phyloP scores from a whole-genome alignment of 805 yeast species.

The Metschnikowia drakensbergensis region DNA sequence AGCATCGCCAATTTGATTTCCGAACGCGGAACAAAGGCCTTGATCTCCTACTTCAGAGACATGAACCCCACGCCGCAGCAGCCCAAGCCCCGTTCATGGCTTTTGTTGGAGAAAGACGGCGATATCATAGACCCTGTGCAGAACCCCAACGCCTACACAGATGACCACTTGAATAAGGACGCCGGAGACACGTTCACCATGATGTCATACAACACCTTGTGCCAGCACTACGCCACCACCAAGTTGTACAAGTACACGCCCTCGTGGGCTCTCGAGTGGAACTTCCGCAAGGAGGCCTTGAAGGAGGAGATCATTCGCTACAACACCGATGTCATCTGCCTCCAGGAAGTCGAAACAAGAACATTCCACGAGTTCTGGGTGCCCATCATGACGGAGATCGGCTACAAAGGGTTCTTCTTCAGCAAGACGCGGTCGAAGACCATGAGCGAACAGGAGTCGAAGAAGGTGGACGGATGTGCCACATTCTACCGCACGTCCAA shows the following conservation, averaged over 20 bases:
- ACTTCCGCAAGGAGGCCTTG: slow-evolving; percentile 74
- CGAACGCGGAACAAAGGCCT: slow-evolving; percentile 78
- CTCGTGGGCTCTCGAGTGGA: slow-evolving; percentile 96
- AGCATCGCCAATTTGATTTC: slow-evolving; percentile 64
- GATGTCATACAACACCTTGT: slow-evolving; percentile 84
- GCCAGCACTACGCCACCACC: slow-evolving; percentile 93
- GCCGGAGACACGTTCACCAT: slow-evolving; percentile 55
- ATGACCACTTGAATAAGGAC: slow-evolving; percentile 25
- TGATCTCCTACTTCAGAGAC: slow-evolving; percentile 79
- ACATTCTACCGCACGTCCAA: slow-evolving; percentile 70
- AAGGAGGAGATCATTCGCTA: slow-evolving; percentile 65
- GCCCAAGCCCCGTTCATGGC: slow-evolving; percentile 80
- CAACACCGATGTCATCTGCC: slow-evolving; percentile 75
- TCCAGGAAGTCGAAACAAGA: slow-evolving; percentile 92
- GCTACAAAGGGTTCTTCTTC: slow-evolving; percentile 79
- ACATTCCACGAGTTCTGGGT: slow-evolving; percentile 85
- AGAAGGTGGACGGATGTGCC: slow-evolving; percentile 98
- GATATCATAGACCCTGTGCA: slow-evolving; percentile 44
- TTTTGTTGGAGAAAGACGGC: slow-evolving; percentile 72
- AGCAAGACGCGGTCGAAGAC: slow-evolving; percentile 91
- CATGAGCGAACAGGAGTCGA: slow-evolving; percentile 73
- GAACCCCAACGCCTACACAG: slow-evolving; percentile 30
- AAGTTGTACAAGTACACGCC: slow-evolving; percentile 93
- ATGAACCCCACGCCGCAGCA: slow-evolving; percentile 63
- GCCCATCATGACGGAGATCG: slow-evolving; percentile 65